A percentile compares a stretch with the other conserved stretches of the same genome.
Evolutionary conservation across 2,329 filamentous ascomycete genomes (phyloP).

Genomic region (Penicillium digitatum): DNA sequence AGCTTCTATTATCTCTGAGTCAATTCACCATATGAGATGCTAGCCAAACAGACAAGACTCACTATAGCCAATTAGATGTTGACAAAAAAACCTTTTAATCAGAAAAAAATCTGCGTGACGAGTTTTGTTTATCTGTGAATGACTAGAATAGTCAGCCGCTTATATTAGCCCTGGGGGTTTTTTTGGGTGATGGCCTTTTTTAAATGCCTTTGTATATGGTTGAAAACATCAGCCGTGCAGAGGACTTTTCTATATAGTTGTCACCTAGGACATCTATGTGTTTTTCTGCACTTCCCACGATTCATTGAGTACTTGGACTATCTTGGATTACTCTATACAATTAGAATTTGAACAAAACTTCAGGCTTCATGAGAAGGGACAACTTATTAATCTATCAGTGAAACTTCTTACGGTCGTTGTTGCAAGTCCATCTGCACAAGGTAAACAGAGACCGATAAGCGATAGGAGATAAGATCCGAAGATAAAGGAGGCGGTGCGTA

Average conservation of each 20-base stretch:
- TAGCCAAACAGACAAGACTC: background rate
- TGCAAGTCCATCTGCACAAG: background rate
- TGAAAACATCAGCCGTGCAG: no score
- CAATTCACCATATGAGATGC: background rate
- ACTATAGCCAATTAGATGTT: background rate
- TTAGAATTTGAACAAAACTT: no score
- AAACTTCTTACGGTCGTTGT: background rate
- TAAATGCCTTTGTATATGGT: no score
- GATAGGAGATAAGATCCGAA: constrained; percentile 8
- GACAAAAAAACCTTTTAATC: background rate
- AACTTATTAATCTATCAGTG: background rate
- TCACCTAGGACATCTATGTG: background rate
- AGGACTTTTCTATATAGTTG: no score
- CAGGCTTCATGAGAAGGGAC: no score
- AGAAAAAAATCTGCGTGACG: no score
- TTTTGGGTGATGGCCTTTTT: no score
- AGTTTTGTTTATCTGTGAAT: background rate
- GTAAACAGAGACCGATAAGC: background rate
- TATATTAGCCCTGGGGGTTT: no score
- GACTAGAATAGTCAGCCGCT: no score
- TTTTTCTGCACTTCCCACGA: background rate
- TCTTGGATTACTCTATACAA: background rate
- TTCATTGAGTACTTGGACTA: no score
- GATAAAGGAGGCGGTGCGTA: constrained; percentile 4
- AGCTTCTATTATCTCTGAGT: background rate